phyloP scores from a whole-genome alignment of 2,329 filamentous ascomycete genomes.

The Hymenoscyphus salicellus region DNA sequence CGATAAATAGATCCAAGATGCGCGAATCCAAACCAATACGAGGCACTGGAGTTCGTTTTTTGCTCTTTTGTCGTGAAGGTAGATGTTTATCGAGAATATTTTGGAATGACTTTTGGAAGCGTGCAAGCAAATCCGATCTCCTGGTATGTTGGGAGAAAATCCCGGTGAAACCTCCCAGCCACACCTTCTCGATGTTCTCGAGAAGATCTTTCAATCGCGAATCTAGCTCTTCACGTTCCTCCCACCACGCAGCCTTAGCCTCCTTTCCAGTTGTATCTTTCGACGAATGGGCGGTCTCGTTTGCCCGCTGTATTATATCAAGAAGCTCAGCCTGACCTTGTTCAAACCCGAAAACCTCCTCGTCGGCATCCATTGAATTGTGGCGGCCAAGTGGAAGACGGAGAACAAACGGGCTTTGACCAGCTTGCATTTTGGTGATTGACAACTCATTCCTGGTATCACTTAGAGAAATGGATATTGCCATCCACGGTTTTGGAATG shows the following conservation, averaged over 20 bases:
- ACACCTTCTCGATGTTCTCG: constrained; percentile 82
- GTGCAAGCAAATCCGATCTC: constrained; percentile 62
- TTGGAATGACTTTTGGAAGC: constrained; percentile 76
- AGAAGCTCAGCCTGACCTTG: constrained; percentile 75
- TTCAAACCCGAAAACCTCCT: constrained; percentile 78
- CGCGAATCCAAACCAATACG: constrained; percentile 55
- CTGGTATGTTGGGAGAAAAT: constrained; percentile 77
- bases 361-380: constrained; percentile 74
- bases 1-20: constrained; percentile 84
- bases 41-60: constrained; percentile 49
- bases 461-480: constrained; percentile 80
- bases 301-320: constrained; percentile 78
- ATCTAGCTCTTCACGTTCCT: constrained; percentile 77
- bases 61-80: constrained; percentile 70
- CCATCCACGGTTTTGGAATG: constrained; percentile 78
- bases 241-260: constrained; percentile 85
- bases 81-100: constrained; percentile 78
- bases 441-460: constrained; percentile 81
- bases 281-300: constrained; percentile 74
- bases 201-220: constrained; percentile 72
- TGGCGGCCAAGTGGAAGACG: constrained; percentile 82
- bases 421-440: constrained; percentile 77
- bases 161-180: constrained; percentile 91
- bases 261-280: constrained; percentile 71
- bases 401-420: constrained; percentile 77